Percentiles rank a stretch among this genome's conserved stretches.
Evolutionary conservation across 805 yeast genomes (phyloP).

Genomic region (Wickerhamomyces mucosus): DNA sequence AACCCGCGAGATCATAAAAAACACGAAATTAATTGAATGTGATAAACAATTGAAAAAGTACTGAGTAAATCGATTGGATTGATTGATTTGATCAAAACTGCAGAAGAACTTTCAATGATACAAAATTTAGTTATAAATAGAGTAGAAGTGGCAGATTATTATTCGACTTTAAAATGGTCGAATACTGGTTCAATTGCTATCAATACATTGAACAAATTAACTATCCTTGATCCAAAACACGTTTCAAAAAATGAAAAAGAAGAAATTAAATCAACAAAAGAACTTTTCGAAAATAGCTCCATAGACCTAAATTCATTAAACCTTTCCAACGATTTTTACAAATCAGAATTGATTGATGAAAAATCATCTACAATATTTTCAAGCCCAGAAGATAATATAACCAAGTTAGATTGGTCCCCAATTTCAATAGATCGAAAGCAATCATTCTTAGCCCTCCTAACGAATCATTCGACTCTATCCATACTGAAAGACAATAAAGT

Average conservation of each 20-base stretch:
- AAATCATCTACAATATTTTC: conserved; percentile 9
- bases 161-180: conserved; percentile 14
- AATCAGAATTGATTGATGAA: conserved; percentile 12
- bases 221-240: conserved; percentile 15
- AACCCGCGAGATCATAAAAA: too few species aligned
- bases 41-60: too few species aligned
- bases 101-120: too few species aligned
- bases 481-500: conserved; percentile 10
- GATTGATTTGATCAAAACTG: too few species aligned
- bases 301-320: conserved; percentile 7
- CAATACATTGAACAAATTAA: conserved; percentile 13
- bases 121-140: conserved; percentile 3
- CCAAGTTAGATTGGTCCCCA: conserved; percentile 16
- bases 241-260: conserved; percentile 3
- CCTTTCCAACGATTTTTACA: conserved; percentile 6
- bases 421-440: conserved; percentile 6
- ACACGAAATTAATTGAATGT: too few species aligned
- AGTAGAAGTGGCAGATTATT: conserved; percentile 7
- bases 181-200: conserved; percentile 18
- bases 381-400: conserved; percentile 6
- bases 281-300: conserved; percentile 10
- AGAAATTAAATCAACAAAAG: conserved; percentile 6
- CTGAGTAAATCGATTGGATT: too few species aligned
- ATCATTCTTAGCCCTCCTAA: conserved; percentile 13
- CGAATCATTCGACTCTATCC: conserved; percentile 10